Conservation (phyloP, 768 basidiomycete genomes). For the Boletus rex-veris region DNA sequence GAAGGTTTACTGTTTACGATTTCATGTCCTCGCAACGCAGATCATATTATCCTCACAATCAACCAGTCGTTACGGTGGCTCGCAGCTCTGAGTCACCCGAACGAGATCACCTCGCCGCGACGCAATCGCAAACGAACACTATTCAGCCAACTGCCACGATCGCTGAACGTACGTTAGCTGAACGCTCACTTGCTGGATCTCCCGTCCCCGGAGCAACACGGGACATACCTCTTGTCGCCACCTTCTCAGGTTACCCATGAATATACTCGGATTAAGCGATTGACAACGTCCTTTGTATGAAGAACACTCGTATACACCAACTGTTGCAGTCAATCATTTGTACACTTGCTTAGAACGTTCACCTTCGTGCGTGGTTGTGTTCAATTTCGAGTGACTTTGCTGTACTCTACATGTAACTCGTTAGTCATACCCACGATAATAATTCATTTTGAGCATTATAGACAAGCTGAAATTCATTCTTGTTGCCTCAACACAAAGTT, state of each 20-base stretch:
- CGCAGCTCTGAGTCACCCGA: constrained; percentile 28
- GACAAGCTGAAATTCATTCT: background rate
- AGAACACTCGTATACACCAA: background rate
- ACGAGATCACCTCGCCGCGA: constrained; percentile 24
- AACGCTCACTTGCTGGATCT: constrained; percentile 42
- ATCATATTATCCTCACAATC: constrained; percentile 88
- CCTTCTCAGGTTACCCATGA: constrained; percentile 17
- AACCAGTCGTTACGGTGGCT: constrained; percentile 44
- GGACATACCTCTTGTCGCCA: constrained; percentile 38
- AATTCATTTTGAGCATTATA: background rate
- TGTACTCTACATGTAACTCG: constrained; percentile 16
- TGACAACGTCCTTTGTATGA: background rate
- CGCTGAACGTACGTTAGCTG: constrained; percentile 38
- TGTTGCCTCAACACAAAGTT: no score
- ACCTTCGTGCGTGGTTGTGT: background rate
- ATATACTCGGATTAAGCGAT: background rate
- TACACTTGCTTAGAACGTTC: background rate
- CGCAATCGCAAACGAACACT: constrained; percentile 39
- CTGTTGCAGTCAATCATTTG: constrained; percentile 7
- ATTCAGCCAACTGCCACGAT: constrained; percentile 43
- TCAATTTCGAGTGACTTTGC: background rate
- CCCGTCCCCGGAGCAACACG: constrained; percentile 30
- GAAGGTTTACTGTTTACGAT: constrained; percentile 90
- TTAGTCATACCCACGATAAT: background rate
- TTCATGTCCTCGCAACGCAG: constrained; percentile 66